phyloP scores from a whole-genome alignment of 495 filamentous ascomycete species.

The Talaromyces proteolyticus region DNA sequence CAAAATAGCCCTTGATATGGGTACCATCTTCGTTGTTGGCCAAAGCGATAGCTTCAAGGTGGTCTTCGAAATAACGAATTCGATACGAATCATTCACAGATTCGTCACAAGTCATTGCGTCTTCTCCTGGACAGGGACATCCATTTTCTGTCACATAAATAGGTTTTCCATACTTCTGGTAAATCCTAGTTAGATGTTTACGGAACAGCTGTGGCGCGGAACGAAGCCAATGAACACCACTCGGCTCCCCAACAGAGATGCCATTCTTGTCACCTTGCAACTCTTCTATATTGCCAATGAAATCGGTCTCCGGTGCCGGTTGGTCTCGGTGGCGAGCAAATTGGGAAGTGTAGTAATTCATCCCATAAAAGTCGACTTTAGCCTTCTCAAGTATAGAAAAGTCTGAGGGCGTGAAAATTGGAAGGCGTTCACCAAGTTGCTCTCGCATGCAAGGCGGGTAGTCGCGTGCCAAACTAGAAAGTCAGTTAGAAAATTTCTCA shows the following conservation, averaged over 20 bases:
- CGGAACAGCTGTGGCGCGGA: neutral
- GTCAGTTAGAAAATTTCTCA: neutral
- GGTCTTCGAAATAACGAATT: neutral
- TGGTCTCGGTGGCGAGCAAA: neutral
- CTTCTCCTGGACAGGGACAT: constrained; percentile 3
- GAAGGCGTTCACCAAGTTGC: neutral
- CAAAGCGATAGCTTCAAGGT: neutral
- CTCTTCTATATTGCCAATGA: constrained; percentile 1
- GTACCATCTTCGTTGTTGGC: neutral
- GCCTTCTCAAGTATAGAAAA: neutral
- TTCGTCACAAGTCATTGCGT: neutral
- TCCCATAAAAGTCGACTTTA: constrained; percentile 1
- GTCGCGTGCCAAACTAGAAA: constrained; percentile 1
- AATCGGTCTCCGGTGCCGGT: neutral
- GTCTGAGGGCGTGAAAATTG: neutral
- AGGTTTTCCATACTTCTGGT: neutral
- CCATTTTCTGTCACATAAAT: constrained; percentile 4
- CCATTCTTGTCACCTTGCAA: neutral
- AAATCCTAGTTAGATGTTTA: neutral
- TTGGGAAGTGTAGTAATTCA: constrained; percentile 6
- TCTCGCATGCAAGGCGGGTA: neutral
- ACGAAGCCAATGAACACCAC: constrained; percentile 2
- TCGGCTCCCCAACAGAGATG: neutral
- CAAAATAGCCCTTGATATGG: neutral
- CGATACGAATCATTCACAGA: neutral